A percentile compares a stretch with the other conserved stretches of the same genome.
These are phyloP conservation scores for Cordyceps cateniannulata DNA, from an alignment of 2,329 filamentous ascomycete species.

Conservation along the genomic window DNA sequence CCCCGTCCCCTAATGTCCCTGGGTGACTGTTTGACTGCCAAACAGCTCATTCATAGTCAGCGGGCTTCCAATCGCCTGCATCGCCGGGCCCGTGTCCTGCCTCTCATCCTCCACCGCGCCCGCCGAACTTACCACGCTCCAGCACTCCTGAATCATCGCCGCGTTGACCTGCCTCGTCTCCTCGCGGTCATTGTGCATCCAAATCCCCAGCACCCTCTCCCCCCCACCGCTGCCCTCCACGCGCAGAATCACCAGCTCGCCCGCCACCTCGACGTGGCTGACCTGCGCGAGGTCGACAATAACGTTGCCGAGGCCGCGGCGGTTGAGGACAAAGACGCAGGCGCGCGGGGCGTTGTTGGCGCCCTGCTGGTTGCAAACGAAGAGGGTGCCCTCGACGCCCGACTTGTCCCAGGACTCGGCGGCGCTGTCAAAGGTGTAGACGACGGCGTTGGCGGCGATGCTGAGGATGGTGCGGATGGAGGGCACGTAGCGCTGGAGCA, in stretches of 20 bases:
- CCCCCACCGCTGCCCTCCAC: slow-evolving; percentile 28
- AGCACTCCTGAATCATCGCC: slow-evolving; percentile 36
- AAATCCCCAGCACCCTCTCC: slow-evolving; percentile 44
- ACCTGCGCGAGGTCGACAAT: slow-evolving; percentile 57
- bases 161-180: slow-evolving; percentile 37
- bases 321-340: slow-evolving; percentile 68
- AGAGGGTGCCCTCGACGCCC: slow-evolving; percentile 80
- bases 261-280: slow-evolving; percentile 56
- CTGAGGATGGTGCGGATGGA: slow-evolving; percentile 66
- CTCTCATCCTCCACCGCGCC: slow-evolving; percentile 22
- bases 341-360: slow-evolving; percentile 31
- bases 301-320: slow-evolving; percentile 65
- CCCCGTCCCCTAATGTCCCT: slow-evolving; percentile 13
- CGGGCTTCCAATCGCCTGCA: slow-evolving; percentile 37
- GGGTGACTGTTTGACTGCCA: slow-evolving; percentile 22
- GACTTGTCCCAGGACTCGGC: slow-evolving; percentile 75
- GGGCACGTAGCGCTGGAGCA: slow-evolving; percentile 75
- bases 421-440: slow-evolving; percentile 69
- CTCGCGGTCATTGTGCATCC: slow-evolving; percentile 46
- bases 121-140: slow-evolving; percentile 30
- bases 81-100: slow-evolving; percentile 33
- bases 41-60: slow-evolving; percentile 42
- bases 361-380: slow-evolving; percentile 63
- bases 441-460: slow-evolving; percentile 76
- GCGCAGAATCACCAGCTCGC: slow-evolving; percentile 46